These are phyloP conservation scores for Penicillium olsonii DNA, from an alignment of 2,329 filamentous ascomycete genomes.

Conservation along the genomic window DNA sequence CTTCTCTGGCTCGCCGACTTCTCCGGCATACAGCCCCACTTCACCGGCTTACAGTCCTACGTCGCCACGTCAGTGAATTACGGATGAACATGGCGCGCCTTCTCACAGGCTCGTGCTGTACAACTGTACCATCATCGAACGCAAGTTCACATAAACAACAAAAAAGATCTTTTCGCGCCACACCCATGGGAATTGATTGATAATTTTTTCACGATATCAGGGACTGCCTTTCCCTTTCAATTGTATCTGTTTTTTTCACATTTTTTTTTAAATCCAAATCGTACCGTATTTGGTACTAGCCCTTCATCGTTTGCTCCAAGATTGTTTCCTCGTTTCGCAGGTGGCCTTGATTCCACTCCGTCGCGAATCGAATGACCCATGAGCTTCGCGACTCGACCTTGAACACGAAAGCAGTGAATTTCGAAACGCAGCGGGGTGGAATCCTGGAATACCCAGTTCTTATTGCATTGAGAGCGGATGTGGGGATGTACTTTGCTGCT, in stretches of 20 bases:
- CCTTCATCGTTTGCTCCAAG: constrained; percentile 26
- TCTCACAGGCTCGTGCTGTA: constrained; percentile 26
- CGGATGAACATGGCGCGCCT: constrained; percentile 22
- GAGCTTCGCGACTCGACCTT: too few relatives aligned
- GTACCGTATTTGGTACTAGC: constrained; percentile 23
- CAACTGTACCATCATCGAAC: constrained; percentile 43
- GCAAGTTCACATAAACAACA: constrained; percentile 30
- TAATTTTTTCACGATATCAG: constrained; percentile 40
- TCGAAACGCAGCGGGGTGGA: constrained; percentile 3
- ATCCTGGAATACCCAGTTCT: constrained; percentile 10
- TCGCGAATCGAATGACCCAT: not conserved
- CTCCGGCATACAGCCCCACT: constrained; percentile 47
- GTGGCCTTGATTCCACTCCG: constrained; percentile 9
- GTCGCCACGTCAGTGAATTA: constrained; percentile 45
- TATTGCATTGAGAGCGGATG: constrained; percentile 34
- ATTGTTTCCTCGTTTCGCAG: constrained; percentile 27
- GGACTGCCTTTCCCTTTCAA: constrained; percentile 25
- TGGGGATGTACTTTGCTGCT: constrained; percentile 26
- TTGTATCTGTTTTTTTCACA: constrained; percentile 37
- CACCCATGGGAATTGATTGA: constrained; percentile 41
- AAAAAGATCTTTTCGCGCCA: constrained; percentile 40
- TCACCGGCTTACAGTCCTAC: constrained; percentile 47
- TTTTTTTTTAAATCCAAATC: constrained; percentile 13
- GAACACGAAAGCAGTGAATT: not conserved
- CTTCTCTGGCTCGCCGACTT: constrained; percentile 49